A percentile compares a stretch with the other conserved stretches of the same genome.
Evolutionary conservation across 176 grass and related monocot species (phyloP).

Genomic region (Thinopyrum elongatum): DNA sequence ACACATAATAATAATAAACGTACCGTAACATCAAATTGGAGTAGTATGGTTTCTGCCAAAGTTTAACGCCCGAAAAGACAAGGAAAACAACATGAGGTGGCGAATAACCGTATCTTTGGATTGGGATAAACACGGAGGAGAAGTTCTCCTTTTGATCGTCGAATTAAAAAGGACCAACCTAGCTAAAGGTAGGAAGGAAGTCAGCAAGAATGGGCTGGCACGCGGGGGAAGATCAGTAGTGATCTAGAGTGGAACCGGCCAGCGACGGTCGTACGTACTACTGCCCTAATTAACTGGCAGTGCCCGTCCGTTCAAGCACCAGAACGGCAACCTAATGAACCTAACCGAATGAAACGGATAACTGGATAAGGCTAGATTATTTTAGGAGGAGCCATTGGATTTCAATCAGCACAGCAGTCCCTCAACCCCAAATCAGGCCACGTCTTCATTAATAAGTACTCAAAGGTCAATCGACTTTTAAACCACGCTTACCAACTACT

Average conservation of each 20-base stretch:
- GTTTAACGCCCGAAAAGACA: too few relatives aligned
- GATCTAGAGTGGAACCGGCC: not conserved
- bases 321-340: not conserved
- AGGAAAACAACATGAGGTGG: too few relatives aligned
- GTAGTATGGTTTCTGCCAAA: too few relatives aligned
- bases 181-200: not conserved
- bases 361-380: not conserved
- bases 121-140: not conserved
- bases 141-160: not conserved
- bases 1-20: too few relatives aligned
- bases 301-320: not conserved
- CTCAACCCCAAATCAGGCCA: too few relatives aligned
- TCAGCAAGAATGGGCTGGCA: not conserved
- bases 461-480: too few relatives aligned
- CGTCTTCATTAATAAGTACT: too few relatives aligned
- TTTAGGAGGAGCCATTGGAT: not conserved
- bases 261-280: not conserved
- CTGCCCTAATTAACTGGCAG: not conserved
- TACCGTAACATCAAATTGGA: too few relatives aligned
- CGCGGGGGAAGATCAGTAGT: not conserved
- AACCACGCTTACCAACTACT: too few relatives aligned
- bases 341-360: not conserved
- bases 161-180: not conserved
- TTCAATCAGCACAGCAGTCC: too few relatives aligned
- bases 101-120: too few relatives aligned